Conservation (phyloP, 139 green algal genomes). For the Pleodorina starrii region DNA sequence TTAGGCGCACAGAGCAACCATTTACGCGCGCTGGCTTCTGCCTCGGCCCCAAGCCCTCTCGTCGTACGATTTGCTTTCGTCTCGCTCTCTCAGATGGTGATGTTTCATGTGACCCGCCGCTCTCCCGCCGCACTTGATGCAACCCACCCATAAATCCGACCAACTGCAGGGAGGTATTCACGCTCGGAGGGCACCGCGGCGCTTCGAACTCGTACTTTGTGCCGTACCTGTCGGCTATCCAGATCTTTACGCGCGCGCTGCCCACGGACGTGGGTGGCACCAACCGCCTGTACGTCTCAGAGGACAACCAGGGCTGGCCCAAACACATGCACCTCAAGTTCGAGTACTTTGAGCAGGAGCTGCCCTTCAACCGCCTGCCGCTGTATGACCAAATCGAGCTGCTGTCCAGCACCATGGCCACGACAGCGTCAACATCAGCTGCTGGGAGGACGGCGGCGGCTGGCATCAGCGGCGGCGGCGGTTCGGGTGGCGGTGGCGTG, state of each 20-base stretch:
- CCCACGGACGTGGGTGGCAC: constrained; percentile 54
- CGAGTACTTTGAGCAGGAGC: constrained; percentile 77
- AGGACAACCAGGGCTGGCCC: constrained; percentile 71
- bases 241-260: constrained; percentile 74
- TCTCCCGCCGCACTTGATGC: no score
- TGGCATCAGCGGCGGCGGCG: no score
- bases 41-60: no score
- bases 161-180: constrained; percentile 58
- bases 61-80: no score
- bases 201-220: constrained; percentile 81
- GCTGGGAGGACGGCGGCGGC: background rate
- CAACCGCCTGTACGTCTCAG: constrained; percentile 63
- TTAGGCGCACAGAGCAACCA: no score
- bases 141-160: no score
- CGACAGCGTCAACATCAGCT: no score
- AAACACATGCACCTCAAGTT: constrained; percentile 73
- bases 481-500: no score
- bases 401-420: constrained; percentile 53
- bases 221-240: constrained; percentile 85
- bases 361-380: constrained; percentile 76
- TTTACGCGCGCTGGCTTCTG: no score
- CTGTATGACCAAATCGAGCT: constrained; percentile 73
- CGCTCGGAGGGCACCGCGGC: constrained; percentile 70
- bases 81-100: no score
- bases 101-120: no score